Conservation (phyloP, 176 grass and related monocot genomes). For the Dendrocalamus sinicus region DNA sequence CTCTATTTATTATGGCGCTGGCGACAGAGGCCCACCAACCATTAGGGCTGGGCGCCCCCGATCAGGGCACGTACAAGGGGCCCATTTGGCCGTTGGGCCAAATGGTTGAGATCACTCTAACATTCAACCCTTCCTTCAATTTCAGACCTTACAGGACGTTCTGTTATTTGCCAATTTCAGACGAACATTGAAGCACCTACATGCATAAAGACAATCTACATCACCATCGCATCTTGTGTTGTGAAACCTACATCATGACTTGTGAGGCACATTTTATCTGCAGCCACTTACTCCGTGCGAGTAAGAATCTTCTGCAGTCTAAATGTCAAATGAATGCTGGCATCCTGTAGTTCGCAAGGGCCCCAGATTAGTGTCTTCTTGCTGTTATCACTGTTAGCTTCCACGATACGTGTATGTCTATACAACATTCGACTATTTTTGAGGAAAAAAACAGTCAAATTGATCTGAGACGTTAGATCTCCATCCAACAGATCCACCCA, state of each 20-base stretch:
- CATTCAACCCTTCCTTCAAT: background rate
- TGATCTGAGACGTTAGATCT: too few species aligned
- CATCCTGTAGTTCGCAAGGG: background rate
- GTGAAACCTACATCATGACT: background rate
- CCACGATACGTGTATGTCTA: background rate
- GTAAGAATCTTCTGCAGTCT: background rate
- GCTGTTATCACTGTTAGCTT: background rate
- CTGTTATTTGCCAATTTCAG: background rate
- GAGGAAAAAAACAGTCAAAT: too few species aligned
- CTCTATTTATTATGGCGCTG: too few species aligned
- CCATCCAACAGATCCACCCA: too few species aligned
- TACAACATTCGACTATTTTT: too few species aligned
- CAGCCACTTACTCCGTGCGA: background rate
- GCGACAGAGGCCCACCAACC: too few species aligned
- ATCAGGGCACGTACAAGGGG: too few species aligned
- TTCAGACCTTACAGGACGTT: background rate
- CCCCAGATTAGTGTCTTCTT: background rate
- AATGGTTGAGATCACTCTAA: too few species aligned
- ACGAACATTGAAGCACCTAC: background rate
- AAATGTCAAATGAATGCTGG: background rate
- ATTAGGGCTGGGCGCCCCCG: too few species aligned
- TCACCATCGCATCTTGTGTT: background rate
- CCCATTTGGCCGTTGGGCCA: too few species aligned
- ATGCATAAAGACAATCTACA: background rate
- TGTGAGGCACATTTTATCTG: background rate